A percentile compares a stretch with the other conserved stretches of the same genome.
Evolutionary conservation across 2,329 filamentous ascomycete species (phyloP).

Genomic region (Colletotrichum sp.): DNA sequence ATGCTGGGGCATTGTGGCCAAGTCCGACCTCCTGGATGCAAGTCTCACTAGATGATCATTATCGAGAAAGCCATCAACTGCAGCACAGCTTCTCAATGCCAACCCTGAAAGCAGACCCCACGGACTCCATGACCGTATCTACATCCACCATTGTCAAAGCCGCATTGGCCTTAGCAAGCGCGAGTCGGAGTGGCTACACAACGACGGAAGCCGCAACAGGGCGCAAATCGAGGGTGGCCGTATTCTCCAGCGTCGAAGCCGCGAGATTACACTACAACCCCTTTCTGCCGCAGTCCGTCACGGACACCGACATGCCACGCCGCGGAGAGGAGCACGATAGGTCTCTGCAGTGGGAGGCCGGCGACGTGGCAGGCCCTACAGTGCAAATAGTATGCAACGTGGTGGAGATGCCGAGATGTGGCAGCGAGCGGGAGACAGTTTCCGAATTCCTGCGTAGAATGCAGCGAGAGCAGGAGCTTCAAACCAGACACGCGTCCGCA

Average conservation of each 20-base stretch:
- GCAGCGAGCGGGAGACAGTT: background rate
- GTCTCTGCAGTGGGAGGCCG: background rate
- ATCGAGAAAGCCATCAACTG: background rate
- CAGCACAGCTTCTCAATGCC: background rate
- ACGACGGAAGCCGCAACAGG: background rate
- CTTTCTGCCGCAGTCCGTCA: background rate
- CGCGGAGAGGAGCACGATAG: background rate
- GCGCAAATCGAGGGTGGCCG: background rate
- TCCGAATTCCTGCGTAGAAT: background rate
- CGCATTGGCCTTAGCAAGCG: background rate
- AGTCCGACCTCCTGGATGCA: background rate
- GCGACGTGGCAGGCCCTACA: background rate
- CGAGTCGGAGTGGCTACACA: background rate
- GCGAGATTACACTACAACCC: background rate
- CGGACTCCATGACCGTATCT: background rate
- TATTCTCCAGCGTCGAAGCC: background rate
- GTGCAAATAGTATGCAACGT: background rate
- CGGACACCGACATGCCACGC: background rate
- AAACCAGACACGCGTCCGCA: background rate
- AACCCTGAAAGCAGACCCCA: background rate
- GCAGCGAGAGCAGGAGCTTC: background rate
- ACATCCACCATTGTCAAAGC: background rate
- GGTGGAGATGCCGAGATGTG: background rate
- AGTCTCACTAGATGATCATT: background rate
- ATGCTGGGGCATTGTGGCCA: background rate